Evolutionary conservation across 176 grass and related monocot species (phyloP).

Genomic region (Carex parvula): DNA sequence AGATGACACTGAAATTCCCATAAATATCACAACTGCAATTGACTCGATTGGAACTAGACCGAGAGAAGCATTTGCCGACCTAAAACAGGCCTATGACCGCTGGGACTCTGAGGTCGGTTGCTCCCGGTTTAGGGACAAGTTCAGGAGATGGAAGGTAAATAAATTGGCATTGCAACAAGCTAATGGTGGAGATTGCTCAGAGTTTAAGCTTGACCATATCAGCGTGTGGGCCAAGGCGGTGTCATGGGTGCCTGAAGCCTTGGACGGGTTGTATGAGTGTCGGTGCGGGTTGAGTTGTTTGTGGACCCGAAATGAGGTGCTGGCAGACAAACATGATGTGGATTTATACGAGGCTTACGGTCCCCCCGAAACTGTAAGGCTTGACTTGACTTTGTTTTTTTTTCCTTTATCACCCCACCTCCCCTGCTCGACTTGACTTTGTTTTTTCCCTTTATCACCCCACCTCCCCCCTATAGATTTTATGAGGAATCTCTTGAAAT

Average conservation of each 20-base stretch:
- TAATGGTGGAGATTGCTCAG: conserved; percentile 17
- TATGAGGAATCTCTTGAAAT: neutral
- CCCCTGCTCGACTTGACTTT: neutral
- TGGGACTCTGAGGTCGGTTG: conserved; percentile 52
- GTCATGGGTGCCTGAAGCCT: conserved; percentile 38
- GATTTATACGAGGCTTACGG: conserved; percentile 34
- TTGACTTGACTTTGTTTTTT: neutral
- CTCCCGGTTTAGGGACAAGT: conserved; percentile 30
- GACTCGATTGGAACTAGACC: conserved; percentile 23
- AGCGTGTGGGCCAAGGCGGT: conserved; percentile 35
- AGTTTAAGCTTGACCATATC: conserved; percentile 25
- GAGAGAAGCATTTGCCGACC: conserved; percentile 29
- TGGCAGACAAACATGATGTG: conserved; percentile 36
- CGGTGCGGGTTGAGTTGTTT: conserved; percentile 41
- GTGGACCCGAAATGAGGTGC: conserved; percentile 31
- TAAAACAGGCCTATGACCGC: conserved; percentile 25
- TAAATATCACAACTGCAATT: conserved; percentile 11
- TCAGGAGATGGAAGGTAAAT: conserved; percentile 30
- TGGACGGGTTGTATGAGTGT: conserved; percentile 43
- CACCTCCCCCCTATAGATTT: neutral
- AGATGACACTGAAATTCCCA: neutral
- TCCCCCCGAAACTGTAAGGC: conserved; percentile 35
- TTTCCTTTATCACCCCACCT: neutral
- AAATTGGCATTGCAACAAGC: conserved; percentile 28
- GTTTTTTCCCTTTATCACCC: neutral